Percentiles rank a stretch among this genome's conserved stretches.
Conservation (phyloP, 768 basidiomycete species). For the Mrakia blollopis region DNA sequence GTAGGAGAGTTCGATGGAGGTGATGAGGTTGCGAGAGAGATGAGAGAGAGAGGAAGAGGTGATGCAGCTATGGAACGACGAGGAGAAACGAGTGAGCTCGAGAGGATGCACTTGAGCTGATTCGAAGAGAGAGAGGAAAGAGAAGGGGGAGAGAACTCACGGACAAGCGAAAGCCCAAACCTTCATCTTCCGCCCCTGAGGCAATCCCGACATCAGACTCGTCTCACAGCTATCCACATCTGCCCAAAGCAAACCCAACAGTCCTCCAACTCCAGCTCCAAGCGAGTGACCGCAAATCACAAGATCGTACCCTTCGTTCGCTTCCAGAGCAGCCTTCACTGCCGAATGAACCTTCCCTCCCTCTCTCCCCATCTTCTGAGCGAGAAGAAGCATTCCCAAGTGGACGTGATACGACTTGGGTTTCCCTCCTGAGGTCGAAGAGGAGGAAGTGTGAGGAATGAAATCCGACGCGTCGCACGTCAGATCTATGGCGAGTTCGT, state of each 20-base stretch:
- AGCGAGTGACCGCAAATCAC: conserved; percentile 78
- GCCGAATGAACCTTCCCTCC: conserved; percentile 73
- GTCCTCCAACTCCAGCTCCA: conserved; percentile 71
- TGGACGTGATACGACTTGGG: conserved; percentile 59
- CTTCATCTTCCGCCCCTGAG: conserved; percentile 30
- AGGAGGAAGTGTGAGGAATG: conserved; percentile 48
- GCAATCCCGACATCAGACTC: conserved; percentile 39
- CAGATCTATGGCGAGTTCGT: conserved; percentile 65
- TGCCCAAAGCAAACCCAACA: conserved; percentile 77
- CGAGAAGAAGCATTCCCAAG: conserved; percentile 74
- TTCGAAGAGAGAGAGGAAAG: conserved; percentile 15
- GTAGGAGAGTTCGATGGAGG: conserved; percentile 75
- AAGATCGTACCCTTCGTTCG: conserved; percentile 68
- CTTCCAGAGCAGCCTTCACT: conserved; percentile 62
- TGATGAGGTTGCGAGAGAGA: conserved; percentile 60
- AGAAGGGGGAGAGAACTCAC: conserved; percentile 31
- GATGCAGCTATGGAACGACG: conserved; percentile 51
- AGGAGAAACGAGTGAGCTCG: neutral
- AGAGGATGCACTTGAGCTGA: neutral
- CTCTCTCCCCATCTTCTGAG: conserved; percentile 67
- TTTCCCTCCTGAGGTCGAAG: conserved; percentile 34
- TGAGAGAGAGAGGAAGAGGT: conserved; percentile 58
- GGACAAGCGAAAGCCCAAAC: conserved; percentile 33
- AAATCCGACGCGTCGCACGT: conserved; percentile 64
- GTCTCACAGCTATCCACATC: conserved; percentile 70